phyloP scores from a whole-genome alignment of 2,329 filamentous ascomycete species.

The Celoporthe dispersa region DNA sequence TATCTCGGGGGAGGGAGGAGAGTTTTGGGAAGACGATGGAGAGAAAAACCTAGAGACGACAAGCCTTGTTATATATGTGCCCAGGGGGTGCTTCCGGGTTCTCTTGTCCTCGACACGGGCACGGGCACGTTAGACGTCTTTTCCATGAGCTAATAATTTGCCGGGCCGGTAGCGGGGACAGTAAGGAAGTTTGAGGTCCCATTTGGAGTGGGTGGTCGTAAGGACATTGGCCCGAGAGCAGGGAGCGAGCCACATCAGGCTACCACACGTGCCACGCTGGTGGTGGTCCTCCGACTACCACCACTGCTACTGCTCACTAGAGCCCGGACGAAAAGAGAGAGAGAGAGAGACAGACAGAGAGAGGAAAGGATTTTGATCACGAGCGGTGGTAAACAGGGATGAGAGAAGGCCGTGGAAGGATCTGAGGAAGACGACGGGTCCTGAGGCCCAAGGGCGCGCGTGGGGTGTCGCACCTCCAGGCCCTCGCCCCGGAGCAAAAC shows the following conservation, averaged over 20 bases:
- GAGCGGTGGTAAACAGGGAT: conserved; percentile 22
- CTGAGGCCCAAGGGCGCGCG: neutral
- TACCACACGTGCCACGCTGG: conserved; percentile 29
- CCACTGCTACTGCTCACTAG: neutral
- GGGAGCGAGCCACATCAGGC: conserved; percentile 28
- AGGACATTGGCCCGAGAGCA: conserved; percentile 45
- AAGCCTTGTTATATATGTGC: conserved; percentile 18
- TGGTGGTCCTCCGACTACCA: conserved; percentile 15
- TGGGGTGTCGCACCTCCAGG: conserved; percentile 2
- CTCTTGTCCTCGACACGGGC: neutral
- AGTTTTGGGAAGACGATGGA: neutral
- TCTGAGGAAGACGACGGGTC: conserved; percentile 17
- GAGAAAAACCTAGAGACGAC: conserved; percentile 22
- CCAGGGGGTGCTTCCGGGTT: neutral
- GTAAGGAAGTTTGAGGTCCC: conserved; percentile 30
- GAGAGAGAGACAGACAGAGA: no score
- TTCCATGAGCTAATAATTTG: conserved; percentile 43
- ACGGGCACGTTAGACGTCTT: conserved; percentile 27
- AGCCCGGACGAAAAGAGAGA: no score
- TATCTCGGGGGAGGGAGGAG: neutral
- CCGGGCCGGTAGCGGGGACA: conserved; percentile 38
- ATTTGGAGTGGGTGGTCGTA: conserved; percentile 36
- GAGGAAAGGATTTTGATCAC: neutral
- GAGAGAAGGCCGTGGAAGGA: conserved; percentile 23
- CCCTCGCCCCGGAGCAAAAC: conserved; percentile 1